Evolutionary conservation across 106 monocot species (phyloP).

Genomic region (Phalaenopsis equestris): DNA sequence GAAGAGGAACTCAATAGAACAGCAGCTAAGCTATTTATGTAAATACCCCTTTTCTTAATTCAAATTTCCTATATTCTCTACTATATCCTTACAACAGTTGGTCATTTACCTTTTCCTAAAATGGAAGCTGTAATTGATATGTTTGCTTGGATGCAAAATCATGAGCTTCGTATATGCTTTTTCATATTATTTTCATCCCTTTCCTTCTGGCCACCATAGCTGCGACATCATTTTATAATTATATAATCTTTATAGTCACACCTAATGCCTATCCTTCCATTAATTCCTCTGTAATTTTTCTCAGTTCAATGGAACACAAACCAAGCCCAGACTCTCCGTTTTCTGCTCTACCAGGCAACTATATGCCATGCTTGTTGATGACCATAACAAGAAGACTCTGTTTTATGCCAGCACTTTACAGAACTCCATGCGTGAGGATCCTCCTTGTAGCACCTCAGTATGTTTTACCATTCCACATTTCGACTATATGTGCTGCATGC

Average conservation of each 20-base stretch:
- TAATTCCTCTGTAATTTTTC: not conserved
- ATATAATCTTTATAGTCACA: not conserved
- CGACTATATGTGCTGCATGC: not conserved
- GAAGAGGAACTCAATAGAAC: no score
- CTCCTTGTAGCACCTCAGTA: conserved; percentile 47
- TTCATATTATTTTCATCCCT: no score
- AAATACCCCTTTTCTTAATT: no score
- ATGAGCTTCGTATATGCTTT: no score
- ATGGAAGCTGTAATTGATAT: no score
- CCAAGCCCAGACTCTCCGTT: conserved; percentile 84
- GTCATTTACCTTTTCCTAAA: no score
- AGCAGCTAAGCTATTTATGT: no score
- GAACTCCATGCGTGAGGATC: conserved; percentile 58
- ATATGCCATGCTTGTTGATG: conserved; percentile 88
- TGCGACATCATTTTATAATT: not conserved
- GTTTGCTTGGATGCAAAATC: no score
- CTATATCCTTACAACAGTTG: no score
- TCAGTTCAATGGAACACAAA: conserved; percentile 69
- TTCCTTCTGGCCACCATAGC: not conserved
- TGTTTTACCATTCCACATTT: conserved; percentile 6
- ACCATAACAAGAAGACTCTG: conserved; percentile 81
- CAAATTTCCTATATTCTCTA: no score
- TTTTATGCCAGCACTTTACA: conserved; percentile 94
- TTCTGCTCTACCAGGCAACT: conserved; percentile 83
- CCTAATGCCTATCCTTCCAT: not conserved